Base-by-base conservation (phyloP, 148 eudicot species). In the Chenopodium album region DNA sequence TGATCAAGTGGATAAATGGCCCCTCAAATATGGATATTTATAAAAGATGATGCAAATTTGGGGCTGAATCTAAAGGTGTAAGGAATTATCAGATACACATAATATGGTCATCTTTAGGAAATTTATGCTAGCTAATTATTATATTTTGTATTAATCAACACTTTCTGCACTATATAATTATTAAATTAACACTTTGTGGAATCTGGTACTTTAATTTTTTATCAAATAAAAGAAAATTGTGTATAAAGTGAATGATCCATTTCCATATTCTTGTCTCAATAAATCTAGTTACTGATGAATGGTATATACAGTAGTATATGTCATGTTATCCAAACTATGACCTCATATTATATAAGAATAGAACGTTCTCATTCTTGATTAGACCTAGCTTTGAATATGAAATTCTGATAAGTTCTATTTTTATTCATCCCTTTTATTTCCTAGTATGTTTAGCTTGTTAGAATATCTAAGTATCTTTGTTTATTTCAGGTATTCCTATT, bases 41-140 rank as follows among this genome's bases (percentile, higher is more conserved):
- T 56, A 82, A 62, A 91, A 91, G 88, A 79, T 84, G 86, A 79
- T 89, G 90, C 92, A 85, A 80, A 82, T 87, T 81, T 86, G 88
- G 73, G 89, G 87, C 89, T 82, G 47, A 83, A 82, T 85, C 5
- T 41, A 86, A 79, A 48, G 14, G 56, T 62, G 0, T 63, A 23
- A 6, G 23, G 23, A 7, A 65, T 3, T 22, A n/a, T 13, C 10
- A 44, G 13, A 78, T 64, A 17, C 60, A 44, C 13, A 23, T 23
- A 64, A 66, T 64, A 78, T 65, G 80, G 72, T 65, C 71, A 44
- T 46, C 34, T 77, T 34, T 64, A 31, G 22, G 59, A 44, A 63
- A 64, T 8, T 7, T 72, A 17, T 46, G 11, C 31, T 47, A 10
- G 16, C n/a, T 73, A 46, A 73, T 73, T n/a, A 73, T 47, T 59